Conservation (phyloP, 1,139 yeast species). For the Wickerhamiella infanticola region DNA sequence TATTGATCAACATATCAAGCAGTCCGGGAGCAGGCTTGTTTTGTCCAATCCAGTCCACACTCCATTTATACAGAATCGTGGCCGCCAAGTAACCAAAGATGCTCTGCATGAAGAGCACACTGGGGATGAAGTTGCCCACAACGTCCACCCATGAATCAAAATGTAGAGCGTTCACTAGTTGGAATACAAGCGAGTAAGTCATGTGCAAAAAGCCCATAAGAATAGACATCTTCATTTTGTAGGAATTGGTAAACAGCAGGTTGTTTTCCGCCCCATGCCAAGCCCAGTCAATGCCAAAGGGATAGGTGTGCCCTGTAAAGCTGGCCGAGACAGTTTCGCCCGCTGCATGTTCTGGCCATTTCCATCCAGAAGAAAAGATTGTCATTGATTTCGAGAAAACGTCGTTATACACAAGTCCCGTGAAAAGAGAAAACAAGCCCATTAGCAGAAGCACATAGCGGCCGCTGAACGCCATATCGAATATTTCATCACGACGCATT, state of each 20-base stretch:
- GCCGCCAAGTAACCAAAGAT: conserved; percentile 83
- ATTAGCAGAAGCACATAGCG: conserved; percentile 75
- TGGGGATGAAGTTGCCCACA: conserved; percentile 87
- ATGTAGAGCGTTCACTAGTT: conserved; percentile 62
- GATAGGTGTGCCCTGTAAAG: conserved; percentile 46
- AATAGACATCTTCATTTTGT: conserved; percentile 90
- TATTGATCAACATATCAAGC: conserved; percentile 84
- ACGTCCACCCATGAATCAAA: conserved; percentile 71
- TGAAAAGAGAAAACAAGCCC: conserved; percentile 89
- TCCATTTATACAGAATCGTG: conserved; percentile 86
- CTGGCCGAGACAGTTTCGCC: conserved; percentile 51
- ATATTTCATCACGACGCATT: conserved; percentile 76
- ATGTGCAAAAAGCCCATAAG: conserved; percentile 91
- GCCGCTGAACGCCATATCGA: conserved; percentile 92
- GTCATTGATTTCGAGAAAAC: conserved; percentile 82
- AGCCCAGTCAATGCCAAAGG: conserved; percentile 79
- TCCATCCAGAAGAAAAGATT: conserved; percentile 76
- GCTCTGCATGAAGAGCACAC: conserved; percentile 85
- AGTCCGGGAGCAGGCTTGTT: conserved; percentile 80
- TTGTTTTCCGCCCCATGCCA: conserved; percentile 98
- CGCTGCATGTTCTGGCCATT: conserved; percentile 57
- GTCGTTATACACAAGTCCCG: conserved; percentile 89
- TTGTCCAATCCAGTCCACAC: conserved; percentile 72
- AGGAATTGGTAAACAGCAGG: conserved; percentile 77
- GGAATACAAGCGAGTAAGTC: conserved; percentile 78